Evolutionary conservation across 352 stramenopile genomes (phyloP).

Genomic region (Globisporangium nodosum): DNA sequence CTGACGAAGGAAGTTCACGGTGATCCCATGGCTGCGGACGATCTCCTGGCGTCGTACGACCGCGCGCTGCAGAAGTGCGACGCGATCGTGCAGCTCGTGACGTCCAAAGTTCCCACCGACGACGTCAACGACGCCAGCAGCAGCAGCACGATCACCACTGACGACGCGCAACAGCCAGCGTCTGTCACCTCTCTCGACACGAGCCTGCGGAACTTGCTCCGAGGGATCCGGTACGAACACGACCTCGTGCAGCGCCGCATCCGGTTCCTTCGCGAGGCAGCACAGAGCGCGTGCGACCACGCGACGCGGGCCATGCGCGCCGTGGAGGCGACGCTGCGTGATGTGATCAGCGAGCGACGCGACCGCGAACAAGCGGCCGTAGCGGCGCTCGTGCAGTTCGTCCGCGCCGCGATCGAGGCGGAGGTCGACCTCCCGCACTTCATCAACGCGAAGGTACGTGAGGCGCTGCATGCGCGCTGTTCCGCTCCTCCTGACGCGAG

Average conservation of each 20-base stretch:
- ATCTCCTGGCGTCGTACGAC: slow-evolving; percentile 39
- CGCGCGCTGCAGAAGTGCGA: slow-evolving; percentile 39
- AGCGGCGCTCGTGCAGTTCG: slow-evolving; percentile 37
- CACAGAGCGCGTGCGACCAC: slow-evolving; percentile 39
- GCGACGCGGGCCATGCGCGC: slow-evolving; percentile 35
- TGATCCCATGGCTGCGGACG: slow-evolving; percentile 27
- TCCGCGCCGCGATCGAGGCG: slow-evolving; percentile 46
- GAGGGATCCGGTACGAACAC: slow-evolving; percentile 58
- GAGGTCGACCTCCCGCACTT: slow-evolving; percentile 56
- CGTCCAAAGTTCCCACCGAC: slow-evolving; percentile 4
- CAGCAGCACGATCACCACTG: no score
- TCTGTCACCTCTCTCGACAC: not conserved
- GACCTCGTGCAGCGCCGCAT: slow-evolving; percentile 45
- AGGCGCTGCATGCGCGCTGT: not conserved
- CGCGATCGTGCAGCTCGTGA: slow-evolving; percentile 30
- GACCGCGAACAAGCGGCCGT: slow-evolving; percentile 41
- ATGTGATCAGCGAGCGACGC: slow-evolving; percentile 33
- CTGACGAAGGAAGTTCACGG: slow-evolving; percentile 11
- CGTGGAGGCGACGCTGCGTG: slow-evolving; percentile 43
- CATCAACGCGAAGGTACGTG: slow-evolving; percentile 51
- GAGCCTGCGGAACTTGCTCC: slow-evolving; percentile 46
- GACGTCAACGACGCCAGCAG: not conserved
- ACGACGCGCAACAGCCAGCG: no score
- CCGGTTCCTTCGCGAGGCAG: slow-evolving; percentile 34
- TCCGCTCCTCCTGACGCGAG: no score